These are phyloP conservation scores for Porogramme epimiltina DNA, from an alignment of 1,284 basidiomycete species.

Conservation along the genomic window DNA sequence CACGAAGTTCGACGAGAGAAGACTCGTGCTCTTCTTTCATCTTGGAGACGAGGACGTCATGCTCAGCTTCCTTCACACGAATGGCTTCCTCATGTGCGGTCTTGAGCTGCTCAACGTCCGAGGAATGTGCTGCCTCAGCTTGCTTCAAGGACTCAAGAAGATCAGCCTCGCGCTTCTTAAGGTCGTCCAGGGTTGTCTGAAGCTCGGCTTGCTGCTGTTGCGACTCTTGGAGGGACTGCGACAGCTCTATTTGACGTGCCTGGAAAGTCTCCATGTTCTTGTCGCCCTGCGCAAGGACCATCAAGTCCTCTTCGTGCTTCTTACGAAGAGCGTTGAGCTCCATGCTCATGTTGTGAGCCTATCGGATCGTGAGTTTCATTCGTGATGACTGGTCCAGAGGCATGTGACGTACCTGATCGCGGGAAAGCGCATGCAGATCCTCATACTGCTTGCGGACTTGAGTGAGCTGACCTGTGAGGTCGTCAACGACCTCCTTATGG, in stretches of 20 bases:
- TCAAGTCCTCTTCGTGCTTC: constrained; percentile 57
- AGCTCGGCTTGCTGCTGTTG: constrained; percentile 34
- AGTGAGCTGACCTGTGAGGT: constrained; percentile 67
- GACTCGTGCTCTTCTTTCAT: constrained; percentile 45
- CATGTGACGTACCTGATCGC: constrained; percentile 64
- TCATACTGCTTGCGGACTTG: constrained; percentile 78
- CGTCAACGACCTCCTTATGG: constrained; percentile 77
- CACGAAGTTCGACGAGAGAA: constrained; percentile 29
- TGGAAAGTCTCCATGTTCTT: constrained; percentile 51
- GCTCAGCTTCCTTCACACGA: constrained; percentile 50
- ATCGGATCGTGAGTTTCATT: neutral
- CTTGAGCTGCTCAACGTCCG: constrained; percentile 47
- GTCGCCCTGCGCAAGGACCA: constrained; percentile 30
- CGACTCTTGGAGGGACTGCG: constrained; percentile 48
- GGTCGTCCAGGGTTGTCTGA: constrained; percentile 46
- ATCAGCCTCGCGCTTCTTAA: constrained; percentile 58
- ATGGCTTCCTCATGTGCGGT: constrained; percentile 57
- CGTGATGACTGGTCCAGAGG: neutral
- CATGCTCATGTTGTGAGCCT: constrained; percentile 85
- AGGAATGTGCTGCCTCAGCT: constrained; percentile 48
- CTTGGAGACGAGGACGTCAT: constrained; percentile 46
- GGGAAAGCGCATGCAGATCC: constrained; percentile 74
- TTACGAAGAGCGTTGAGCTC: constrained; percentile 76
- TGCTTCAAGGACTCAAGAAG: constrained; percentile 51
- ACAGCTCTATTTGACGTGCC: constrained; percentile 56